phyloP scores from a whole-genome alignment of 2,329 filamentous ascomycete species.

The Trichophyton benhamiae region DNA sequence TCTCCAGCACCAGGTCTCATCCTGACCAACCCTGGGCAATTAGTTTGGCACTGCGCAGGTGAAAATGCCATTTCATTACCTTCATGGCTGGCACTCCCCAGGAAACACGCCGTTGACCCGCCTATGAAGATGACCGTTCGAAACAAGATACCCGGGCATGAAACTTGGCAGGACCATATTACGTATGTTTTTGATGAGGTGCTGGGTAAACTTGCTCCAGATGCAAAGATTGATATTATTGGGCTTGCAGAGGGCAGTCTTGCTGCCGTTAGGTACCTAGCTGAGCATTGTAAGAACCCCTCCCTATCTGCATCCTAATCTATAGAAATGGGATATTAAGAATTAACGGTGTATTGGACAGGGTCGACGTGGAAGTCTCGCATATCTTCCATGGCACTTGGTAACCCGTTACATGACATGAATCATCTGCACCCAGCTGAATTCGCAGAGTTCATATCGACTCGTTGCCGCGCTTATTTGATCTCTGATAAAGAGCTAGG shows the following conservation, averaged over 20 bases:
- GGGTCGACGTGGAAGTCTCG: constrained; percentile 29
- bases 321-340: not conserved
- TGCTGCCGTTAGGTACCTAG: constrained; percentile 46
- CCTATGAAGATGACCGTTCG: constrained; percentile 39
- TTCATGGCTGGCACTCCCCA: constrained; percentile 48
- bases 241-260: constrained; percentile 57
- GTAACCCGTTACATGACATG: constrained; percentile 26
- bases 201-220: constrained; percentile 38
- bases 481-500: constrained; percentile 42
- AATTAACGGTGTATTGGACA: constrained; percentile 13
- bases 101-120: constrained; percentile 50
- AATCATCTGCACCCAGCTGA: constrained; percentile 19
- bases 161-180: constrained; percentile 49
- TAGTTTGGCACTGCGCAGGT: constrained; percentile 60
- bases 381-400: constrained; percentile 30
- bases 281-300: constrained; percentile 38
- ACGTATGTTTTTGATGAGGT: constrained; percentile 54
- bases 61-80: constrained; percentile 47
- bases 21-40: constrained; percentile 65
- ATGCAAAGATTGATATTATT: constrained; percentile 55
- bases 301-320: not conserved
- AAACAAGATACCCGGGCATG: constrained; percentile 54
- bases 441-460: constrained; percentile 25
- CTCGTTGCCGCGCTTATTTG: constrained; percentile 52
- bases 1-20: constrained; percentile 46